Conservation (phyloP, 179 eudicot genomes). For the Spergularia azorica region DNA sequence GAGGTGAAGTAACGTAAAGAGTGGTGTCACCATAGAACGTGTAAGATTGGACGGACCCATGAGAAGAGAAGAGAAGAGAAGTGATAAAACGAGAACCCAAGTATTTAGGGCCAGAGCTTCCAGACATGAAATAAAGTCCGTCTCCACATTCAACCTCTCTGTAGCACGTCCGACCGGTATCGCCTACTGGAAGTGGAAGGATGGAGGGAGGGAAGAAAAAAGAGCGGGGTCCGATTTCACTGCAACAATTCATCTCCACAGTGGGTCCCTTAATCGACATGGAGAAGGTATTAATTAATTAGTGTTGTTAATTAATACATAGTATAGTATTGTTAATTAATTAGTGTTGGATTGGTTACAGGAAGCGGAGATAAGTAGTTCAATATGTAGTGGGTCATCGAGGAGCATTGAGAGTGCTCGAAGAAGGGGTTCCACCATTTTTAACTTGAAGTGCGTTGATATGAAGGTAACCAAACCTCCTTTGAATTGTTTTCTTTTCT, state of each 20-base stretch:
- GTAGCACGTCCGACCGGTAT: too few species aligned
- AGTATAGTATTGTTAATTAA: too few species aligned
- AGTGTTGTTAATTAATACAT: too few species aligned
- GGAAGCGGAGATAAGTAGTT: constrained; percentile 93
- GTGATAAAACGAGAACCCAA: too few species aligned
- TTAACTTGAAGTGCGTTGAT: constrained; percentile 91
- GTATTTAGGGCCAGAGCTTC: too few species aligned
- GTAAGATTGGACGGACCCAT: too few species aligned
- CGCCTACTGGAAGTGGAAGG: too few species aligned
- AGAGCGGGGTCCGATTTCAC: constrained; percentile 51
- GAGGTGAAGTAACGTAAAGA: too few species aligned
- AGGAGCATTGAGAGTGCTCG: constrained; percentile 81
- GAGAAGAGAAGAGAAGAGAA: too few species aligned
- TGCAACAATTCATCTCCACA: constrained; percentile 74
- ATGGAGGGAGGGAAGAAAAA: constrained; percentile 51
- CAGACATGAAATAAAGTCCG: too few species aligned
- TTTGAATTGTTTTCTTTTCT: background rate
- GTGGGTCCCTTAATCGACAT: constrained; percentile 83
- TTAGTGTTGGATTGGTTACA: constrained; percentile 23
- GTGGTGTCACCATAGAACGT: too few species aligned
- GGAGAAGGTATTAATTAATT: constrained; percentile 60
- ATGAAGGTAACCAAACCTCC: constrained; percentile 68
- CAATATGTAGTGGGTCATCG: constrained; percentile 63
- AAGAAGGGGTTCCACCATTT: constrained; percentile 82
- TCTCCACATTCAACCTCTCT: too few species aligned